A percentile compares a stretch with the other conserved stretches of the same genome.
Evolutionary conservation across 2,329 filamentous ascomycete genomes (phyloP).

Genomic region (Trichoderma breve): DNA sequence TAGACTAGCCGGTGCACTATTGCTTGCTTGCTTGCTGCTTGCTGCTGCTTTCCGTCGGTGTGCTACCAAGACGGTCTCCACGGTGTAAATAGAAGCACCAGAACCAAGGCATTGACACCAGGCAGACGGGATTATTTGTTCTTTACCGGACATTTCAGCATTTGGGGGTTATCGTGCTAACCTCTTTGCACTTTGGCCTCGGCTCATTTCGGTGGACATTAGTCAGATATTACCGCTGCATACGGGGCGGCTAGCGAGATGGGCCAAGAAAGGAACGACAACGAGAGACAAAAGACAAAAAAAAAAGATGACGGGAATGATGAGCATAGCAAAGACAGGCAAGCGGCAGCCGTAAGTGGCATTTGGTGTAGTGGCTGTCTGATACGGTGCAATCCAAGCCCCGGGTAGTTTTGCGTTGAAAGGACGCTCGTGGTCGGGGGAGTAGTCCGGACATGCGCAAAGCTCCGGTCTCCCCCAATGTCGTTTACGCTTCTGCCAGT

Average conservation of each 20-base stretch:
- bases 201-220: constrained; percentile 10
- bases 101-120: background rate
- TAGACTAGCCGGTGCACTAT: background rate
- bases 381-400: background rate
- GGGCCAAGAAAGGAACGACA: background rate
- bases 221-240: background rate
- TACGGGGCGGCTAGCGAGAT: background rate
- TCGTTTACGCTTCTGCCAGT: background rate
- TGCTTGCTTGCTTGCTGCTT: constrained; percentile 2
- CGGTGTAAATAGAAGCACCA: background rate
- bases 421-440: background rate
- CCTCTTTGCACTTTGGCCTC: background rate
- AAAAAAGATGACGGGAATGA: background rate
- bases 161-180: background rate
- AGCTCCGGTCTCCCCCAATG: background rate
- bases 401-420: background rate
- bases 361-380: background rate
- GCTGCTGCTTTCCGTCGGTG: constrained; percentile 12
- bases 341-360: background rate
- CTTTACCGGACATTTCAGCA: background rate
- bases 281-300: background rate
- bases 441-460: background rate
- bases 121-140: background rate
- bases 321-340: background rate
- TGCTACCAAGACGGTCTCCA: background rate